phyloP scores from a whole-genome alignment of 1,284 basidiomycete genomes.

The Sphaerobolus stellatus region DNA sequence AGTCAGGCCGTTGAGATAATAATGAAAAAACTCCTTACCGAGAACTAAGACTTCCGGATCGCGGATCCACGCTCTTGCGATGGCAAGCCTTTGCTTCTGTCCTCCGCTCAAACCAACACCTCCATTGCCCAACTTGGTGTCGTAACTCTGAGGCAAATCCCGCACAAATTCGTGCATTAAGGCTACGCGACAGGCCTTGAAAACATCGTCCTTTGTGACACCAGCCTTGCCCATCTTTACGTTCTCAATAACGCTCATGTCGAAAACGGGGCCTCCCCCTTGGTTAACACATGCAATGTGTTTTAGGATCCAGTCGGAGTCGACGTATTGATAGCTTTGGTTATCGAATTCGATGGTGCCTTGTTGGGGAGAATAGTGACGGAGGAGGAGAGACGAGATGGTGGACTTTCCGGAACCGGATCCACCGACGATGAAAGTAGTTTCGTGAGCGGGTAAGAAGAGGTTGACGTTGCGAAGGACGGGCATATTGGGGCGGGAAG shows the following conservation, averaged over 20 bases:
- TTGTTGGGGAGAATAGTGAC: slow-evolving; percentile 66
- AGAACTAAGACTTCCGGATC: slow-evolving; percentile 91
- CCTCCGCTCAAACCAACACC: slow-evolving; percentile 87
- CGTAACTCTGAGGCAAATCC: slow-evolving; percentile 85
- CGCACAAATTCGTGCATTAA: slow-evolving; percentile 86
- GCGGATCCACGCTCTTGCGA: slow-evolving; percentile 85
- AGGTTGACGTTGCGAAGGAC: slow-evolving; percentile 67
- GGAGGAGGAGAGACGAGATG: slow-evolving; percentile 77
- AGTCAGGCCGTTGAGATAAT: neutral
- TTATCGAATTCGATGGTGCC: slow-evolving; percentile 81
- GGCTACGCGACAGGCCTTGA: slow-evolving; percentile 80
- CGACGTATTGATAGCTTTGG: slow-evolving; percentile 73
- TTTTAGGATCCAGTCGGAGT: slow-evolving; percentile 68
- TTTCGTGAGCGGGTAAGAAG: slow-evolving; percentile 82
- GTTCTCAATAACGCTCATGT: slow-evolving; percentile 85
- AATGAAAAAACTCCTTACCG: slow-evolving; percentile 51
- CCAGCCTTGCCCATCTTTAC: slow-evolving; percentile 77
- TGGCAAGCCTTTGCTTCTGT: slow-evolving; percentile 89
- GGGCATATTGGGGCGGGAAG: slow-evolving; percentile 66
- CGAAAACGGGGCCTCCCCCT: slow-evolving; percentile 76
- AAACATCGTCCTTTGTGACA: slow-evolving; percentile 65
- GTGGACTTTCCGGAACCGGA: slow-evolving; percentile 95
- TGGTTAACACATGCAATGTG: slow-evolving; percentile 83
- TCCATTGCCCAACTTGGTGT: slow-evolving; percentile 74
- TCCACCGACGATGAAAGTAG: slow-evolving; percentile 89